phyloP scores from a whole-genome alignment of 768 basidiomycete genomes.

The Mycena amicta region DNA sequence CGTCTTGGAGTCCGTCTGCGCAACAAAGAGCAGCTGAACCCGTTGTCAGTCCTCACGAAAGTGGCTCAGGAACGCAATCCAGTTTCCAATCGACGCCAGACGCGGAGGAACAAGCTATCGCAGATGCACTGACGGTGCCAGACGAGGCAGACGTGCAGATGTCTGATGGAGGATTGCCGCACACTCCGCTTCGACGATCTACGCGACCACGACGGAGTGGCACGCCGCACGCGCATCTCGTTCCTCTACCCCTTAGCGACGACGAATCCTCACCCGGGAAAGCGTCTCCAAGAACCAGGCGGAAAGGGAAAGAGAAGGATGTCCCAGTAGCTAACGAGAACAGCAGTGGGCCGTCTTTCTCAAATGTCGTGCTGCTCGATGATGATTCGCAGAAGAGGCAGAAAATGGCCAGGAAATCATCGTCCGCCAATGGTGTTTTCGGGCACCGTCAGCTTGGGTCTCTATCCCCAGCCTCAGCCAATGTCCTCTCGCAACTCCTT shows the following conservation, averaged over 20 bases:
- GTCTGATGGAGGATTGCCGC: constrained; percentile 12
- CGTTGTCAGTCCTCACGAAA: too few species aligned
- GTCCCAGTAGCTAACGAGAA: too few species aligned
- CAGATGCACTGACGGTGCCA: constrained; percentile 8
- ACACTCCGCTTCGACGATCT: constrained; percentile 40
- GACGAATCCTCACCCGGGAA: constrained; percentile 8
- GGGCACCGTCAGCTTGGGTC: constrained; percentile 51
- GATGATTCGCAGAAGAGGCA: constrained; percentile 9
- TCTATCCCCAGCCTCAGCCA: constrained; percentile 60
- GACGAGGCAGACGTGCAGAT: constrained; percentile 2
- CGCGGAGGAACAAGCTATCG: constrained; percentile 17
- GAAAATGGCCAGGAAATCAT: constrained; percentile 20
- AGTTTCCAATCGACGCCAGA: too few species aligned
- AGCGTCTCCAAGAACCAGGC: constrained; percentile 1
- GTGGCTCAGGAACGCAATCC: background rate
- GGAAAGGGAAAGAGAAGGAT: constrained; percentile 13
- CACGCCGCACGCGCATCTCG: constrained; percentile 28
- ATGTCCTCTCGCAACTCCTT: constrained; percentile 42
- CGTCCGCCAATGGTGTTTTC: constrained; percentile 20
- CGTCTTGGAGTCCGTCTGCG: constrained; percentile 21
- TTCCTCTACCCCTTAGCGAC: constrained; percentile 18
- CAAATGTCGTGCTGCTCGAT: constrained; percentile 2
- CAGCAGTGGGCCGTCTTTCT: background rate
- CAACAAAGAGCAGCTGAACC: constrained; percentile 4
- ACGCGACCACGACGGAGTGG: constrained; percentile 41